These are phyloP conservation scores for Pelargonium fulgidum DNA, from an alignment of 441 rosid genomes.

Conservation along the genomic window DNA sequence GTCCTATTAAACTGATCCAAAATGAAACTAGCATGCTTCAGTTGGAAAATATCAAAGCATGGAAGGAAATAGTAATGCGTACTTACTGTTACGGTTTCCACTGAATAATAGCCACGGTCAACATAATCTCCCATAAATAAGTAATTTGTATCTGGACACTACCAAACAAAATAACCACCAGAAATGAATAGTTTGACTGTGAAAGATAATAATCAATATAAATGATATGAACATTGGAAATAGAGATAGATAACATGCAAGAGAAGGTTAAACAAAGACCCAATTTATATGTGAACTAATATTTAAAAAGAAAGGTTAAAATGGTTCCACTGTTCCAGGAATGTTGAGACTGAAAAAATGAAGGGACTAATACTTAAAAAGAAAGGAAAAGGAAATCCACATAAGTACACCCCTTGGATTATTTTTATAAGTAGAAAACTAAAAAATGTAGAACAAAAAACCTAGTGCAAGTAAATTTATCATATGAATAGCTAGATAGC, in stretches of 20 bases:
- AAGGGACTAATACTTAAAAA: too few species aligned
- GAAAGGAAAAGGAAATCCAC: too few species aligned
- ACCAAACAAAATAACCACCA: constrained; percentile 18
- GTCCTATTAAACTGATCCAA: not conserved
- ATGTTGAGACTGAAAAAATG: not conserved
- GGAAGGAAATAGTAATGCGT: constrained; percentile 1
- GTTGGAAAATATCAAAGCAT: not conserved
- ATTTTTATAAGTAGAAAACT: too few species aligned
- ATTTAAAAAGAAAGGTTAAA: not conserved
- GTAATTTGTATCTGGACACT: constrained; percentile 76
- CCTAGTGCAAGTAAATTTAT: too few species aligned
- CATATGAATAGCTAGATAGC: too few species aligned
- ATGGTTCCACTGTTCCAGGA: not conserved
- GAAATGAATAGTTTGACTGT: constrained; percentile 9
- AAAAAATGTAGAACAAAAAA: too few species aligned
- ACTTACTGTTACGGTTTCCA: constrained; percentile 84
- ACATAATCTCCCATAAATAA: constrained; percentile 78
- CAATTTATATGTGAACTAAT: too few species aligned
- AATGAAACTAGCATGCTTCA: not conserved
- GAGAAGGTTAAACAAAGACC: not conserved
- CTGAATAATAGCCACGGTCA: constrained; percentile 73
- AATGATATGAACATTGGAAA: not conserved
- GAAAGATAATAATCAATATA: not conserved
- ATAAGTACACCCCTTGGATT: too few species aligned
- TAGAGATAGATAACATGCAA: not conserved